Conservation (phyloP, 495 filamentous ascomycete genomes). For the Penicillium canescens region DNA sequence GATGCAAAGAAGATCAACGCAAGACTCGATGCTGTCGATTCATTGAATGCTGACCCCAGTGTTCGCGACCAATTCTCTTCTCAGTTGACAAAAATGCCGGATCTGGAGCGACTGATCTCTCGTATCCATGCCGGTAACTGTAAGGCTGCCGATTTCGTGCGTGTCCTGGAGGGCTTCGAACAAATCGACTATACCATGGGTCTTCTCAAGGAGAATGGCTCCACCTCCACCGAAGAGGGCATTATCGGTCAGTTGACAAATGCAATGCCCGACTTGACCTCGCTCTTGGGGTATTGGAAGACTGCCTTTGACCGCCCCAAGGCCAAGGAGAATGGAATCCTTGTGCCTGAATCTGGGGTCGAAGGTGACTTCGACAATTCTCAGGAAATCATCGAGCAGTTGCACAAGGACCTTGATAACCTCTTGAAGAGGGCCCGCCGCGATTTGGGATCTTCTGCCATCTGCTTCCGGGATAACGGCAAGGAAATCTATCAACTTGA, state of each 20-base stretch:
- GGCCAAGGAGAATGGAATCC: constrained; percentile 71
- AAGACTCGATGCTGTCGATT: constrained; percentile 92
- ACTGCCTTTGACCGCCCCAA: constrained; percentile 85
- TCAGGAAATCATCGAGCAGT: constrained; percentile 69
- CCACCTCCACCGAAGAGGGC: constrained; percentile 57
- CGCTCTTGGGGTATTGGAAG: constrained; percentile 81
- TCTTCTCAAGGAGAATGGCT: constrained; percentile 66
- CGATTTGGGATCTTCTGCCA: constrained; percentile 64
- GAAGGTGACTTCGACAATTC: constrained; percentile 92
- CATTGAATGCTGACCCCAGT: constrained; percentile 77
- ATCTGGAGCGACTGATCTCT: constrained; percentile 92
- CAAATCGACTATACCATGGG: constrained; percentile 91
- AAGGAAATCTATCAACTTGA: constrained; percentile 98
- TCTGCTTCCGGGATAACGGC: constrained; percentile 85
- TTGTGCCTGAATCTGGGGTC: constrained; percentile 86
- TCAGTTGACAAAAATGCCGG: constrained; percentile 85
- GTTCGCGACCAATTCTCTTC: constrained; percentile 81
- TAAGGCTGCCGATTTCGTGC: constrained; percentile 86
- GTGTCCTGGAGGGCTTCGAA: constrained; percentile 95
- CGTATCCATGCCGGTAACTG: constrained; percentile 89
- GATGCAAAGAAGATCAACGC: constrained; percentile 87
- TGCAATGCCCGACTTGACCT: constrained; percentile 79
- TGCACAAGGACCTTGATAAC: constrained; percentile 69
- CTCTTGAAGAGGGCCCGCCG: constrained; percentile 70
- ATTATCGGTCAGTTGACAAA: constrained; percentile 81